These are phyloP conservation scores for Blastocladiella emersonii DNA, from an alignment of 371 early-diverging fungal species.

Conservation along the genomic window DNA sequence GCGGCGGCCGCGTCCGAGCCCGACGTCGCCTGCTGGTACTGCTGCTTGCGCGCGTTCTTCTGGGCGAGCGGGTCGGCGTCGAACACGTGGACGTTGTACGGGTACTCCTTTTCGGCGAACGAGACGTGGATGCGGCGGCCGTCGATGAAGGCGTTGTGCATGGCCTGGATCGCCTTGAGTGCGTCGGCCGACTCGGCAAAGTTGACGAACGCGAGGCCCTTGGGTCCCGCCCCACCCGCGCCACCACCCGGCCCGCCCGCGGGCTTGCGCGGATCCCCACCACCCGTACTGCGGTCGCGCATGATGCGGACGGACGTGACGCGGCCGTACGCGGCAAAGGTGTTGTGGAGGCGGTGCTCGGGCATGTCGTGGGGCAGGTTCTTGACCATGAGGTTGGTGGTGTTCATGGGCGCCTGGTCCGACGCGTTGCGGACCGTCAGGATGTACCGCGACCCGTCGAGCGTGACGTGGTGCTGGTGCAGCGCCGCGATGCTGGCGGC, in stretches of 20 bases:
- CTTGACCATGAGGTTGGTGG: slow-evolving; percentile 5
- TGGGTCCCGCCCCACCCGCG: neutral
- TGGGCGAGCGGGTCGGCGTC: neutral
- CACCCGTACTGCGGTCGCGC: neutral
- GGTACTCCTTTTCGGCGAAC: slow-evolving; percentile 7
- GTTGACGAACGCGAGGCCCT: slow-evolving; percentile 1
- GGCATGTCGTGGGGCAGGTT: too few relatives aligned
- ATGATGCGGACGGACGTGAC: slow-evolving; percentile 4
- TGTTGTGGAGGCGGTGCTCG: neutral
- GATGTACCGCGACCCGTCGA: neutral
- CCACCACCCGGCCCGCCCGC: neutral
- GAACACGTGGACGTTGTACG: slow-evolving; percentile 6
- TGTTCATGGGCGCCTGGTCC: slow-evolving; percentile 4
- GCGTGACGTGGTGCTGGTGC: neutral
- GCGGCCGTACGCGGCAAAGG: neutral
- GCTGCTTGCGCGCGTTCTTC: too few relatives aligned
- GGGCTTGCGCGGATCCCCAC: neutral
- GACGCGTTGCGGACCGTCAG: slow-evolving; percentile 4
- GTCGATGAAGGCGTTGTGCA: slow-evolving; percentile 4
- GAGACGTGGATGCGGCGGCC: slow-evolving; percentile 4
- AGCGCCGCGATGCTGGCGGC: neutral
- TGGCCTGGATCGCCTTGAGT: neutral
- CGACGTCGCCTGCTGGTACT: too few relatives aligned
- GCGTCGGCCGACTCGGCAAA: neutral
- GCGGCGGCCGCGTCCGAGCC: too few relatives aligned